Conservation (phyloP, 140 eudicot genomes). For the Erigeron philadelphicus region DNA sequence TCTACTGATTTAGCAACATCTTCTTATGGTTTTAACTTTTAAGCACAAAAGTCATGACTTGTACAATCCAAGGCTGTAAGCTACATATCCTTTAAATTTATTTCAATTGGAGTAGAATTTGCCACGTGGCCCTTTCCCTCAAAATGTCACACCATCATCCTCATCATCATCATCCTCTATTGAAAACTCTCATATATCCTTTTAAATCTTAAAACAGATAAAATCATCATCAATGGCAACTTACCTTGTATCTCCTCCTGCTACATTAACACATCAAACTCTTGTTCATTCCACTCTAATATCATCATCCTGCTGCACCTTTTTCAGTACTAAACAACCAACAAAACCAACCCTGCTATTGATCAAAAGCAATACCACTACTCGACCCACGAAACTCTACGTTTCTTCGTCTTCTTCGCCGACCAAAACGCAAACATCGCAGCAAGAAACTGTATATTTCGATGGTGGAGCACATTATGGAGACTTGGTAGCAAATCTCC, state of each 20-base stretch:
- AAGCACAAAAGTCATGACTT: too few relatives aligned
- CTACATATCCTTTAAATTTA: neutral
- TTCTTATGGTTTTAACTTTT: neutral
- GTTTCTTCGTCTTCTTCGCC: neutral
- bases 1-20: neutral
- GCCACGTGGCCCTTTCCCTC: slow-evolving; percentile 35
- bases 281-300: slow-evolving; percentile 18
- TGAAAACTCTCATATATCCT: slow-evolving; percentile 20
- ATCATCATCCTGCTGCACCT: slow-evolving; percentile 28
- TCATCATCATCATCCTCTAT: slow-evolving; percentile 16
- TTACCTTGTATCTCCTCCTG: slow-evolving; percentile 30
- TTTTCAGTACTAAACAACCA: slow-evolving; percentile 38
- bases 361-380: slow-evolving; percentile 24
- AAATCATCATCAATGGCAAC: slow-evolving; percentile 37
- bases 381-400: slow-evolving; percentile 34
- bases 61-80: too few relatives aligned
- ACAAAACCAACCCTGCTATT: neutral
- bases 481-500: slow-evolving; percentile 70
- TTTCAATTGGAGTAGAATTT: slow-evolving; percentile 24
- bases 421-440: slow-evolving; percentile 27
- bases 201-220: slow-evolving; percentile 18
- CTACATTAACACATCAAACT: slow-evolving; percentile 22
- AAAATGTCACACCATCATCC: neutral
- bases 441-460: slow-evolving; percentile 65
- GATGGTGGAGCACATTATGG: slow-evolving; percentile 99